A percentile compares a stretch with the other conserved stretches of the same genome.
phyloP scores from a whole-genome alignment of 2,329 filamentous ascomycete species.

The Nothophaeocryptopus gaeumannii region DNA sequence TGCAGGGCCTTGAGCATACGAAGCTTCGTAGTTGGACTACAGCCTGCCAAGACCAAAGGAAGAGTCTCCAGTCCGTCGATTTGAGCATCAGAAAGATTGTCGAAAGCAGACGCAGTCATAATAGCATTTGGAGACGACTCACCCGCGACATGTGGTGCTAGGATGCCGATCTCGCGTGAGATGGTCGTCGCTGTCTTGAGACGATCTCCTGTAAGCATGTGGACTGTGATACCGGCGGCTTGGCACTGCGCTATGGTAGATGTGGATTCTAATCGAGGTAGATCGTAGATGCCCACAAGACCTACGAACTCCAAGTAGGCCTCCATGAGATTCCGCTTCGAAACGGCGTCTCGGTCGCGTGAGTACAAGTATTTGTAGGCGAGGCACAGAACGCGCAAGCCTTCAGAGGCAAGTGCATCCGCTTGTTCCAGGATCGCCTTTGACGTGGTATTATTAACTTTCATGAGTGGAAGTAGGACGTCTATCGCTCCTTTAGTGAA shows the following conservation, averaged over 20 bases:
- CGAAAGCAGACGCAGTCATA: conserved; percentile 47
- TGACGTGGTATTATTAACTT: conserved; percentile 19
- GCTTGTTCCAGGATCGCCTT: conserved; percentile 29
- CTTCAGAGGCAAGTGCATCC: conserved; percentile 31
- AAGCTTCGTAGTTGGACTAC: conserved; percentile 47
- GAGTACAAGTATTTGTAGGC: conserved; percentile 22
- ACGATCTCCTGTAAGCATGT: conserved; percentile 51
- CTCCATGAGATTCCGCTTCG: conserved; percentile 26
- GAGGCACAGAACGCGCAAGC: conserved; percentile 35
- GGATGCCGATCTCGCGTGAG: conserved; percentile 47
- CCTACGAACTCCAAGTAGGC: conserved; percentile 31
- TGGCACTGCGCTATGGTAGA: conserved; percentile 45
- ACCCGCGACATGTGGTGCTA: conserved; percentile 30
- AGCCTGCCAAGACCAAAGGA: conserved; percentile 47
- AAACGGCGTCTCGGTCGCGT: conserved; percentile 9
- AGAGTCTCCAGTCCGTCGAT: conserved; percentile 42
- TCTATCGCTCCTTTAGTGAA: conserved; percentile 38
- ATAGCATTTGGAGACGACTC: conserved; percentile 32
- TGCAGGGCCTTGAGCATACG: conserved; percentile 49
- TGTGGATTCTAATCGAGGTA: conserved; percentile 33
- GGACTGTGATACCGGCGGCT: conserved; percentile 47
- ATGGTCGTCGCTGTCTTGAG: conserved; percentile 47
- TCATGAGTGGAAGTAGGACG: conserved; percentile 31
- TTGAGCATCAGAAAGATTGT: conserved; percentile 43
- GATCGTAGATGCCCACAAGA: conserved; percentile 35